Evolutionary conservation across 352 stramenopile species (phyloP).

Genomic region (Phytophthora vignae): DNA sequence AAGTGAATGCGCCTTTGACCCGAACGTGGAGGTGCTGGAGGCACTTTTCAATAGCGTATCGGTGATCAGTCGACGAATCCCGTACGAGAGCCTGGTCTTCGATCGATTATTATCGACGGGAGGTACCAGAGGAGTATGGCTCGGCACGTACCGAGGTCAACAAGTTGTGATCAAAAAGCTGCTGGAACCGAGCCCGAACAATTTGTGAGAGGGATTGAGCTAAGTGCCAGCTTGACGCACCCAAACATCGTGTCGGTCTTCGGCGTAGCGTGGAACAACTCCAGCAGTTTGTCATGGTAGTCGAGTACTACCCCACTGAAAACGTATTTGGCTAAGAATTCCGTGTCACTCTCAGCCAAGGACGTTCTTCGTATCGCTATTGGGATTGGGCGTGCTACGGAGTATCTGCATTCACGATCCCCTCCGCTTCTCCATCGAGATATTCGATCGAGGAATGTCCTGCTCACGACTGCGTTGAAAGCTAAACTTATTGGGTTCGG

Average conservation of each 20-base stretch:
- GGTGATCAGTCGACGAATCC: conserved; percentile 12
- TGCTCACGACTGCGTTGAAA: conserved; percentile 69
- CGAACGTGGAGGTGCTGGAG: conserved; percentile 5
- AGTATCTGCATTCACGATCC: conserved; percentile 31
- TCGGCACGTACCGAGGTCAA: conserved; percentile 29
- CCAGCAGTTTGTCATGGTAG: conserved; percentile 49
- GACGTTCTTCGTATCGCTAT: conserved; percentile 41
- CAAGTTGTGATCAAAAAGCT: conserved; percentile 51
- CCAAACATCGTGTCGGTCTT: conserved; percentile 43
- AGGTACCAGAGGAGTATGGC: conserved; percentile 56
- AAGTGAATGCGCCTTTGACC: background rate
- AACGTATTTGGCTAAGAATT: conserved; percentile 34
- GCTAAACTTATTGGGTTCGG: conserved; percentile 31
- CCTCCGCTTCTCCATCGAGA: conserved; percentile 36
- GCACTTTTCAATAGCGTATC: conserved; percentile 5
- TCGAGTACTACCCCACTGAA: conserved; percentile 46
- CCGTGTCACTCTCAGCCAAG: conserved; percentile 20
- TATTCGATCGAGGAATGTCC: conserved; percentile 47
- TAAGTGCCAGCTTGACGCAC: conserved; percentile 38
- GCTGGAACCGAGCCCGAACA: conserved; percentile 38
- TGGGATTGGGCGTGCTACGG: conserved; percentile 37
- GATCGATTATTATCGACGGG: conserved; percentile 39
- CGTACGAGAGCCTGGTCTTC: conserved; percentile 30
- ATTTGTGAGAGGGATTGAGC: conserved; percentile 43
- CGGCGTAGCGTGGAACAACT: conserved; percentile 48